Conservation (phyloP, 2,329 filamentous ascomycete genomes). For the Neoascochyta sp. region DNA sequence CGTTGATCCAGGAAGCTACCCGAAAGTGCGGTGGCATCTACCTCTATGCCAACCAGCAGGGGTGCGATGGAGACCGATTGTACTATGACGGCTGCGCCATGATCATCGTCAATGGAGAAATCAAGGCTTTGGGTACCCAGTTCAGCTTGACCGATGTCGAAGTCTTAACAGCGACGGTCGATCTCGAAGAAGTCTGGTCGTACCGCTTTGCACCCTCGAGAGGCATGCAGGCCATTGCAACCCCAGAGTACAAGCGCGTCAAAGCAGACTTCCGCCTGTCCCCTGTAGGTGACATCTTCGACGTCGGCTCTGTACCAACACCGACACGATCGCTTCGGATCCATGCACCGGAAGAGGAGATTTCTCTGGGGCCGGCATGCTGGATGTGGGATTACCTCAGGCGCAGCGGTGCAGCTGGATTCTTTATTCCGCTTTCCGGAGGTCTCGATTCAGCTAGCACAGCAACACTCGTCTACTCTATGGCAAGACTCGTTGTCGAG, state of each 20-base stretch:
- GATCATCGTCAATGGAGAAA: constrained; percentile 60
- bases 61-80: constrained; percentile 41
- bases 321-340: constrained; percentile 49
- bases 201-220: constrained; percentile 57
- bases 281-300: constrained; percentile 39
- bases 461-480: constrained; percentile 30
- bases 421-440: constrained; percentile 55
- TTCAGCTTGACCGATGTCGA: constrained; percentile 57
- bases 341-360: constrained; percentile 60
- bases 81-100: constrained; percentile 53
- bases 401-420: constrained; percentile 52
- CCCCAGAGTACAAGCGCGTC: constrained; percentile 47
- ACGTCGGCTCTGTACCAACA: constrained; percentile 47
- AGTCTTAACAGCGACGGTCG: constrained; percentile 54
- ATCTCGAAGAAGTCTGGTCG: constrained; percentile 65
- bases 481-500: constrained; percentile 56
- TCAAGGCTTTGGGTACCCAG: constrained; percentile 63
- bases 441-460: constrained; percentile 59
- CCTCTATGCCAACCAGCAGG: constrained; percentile 61
- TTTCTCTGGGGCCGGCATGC: constrained; percentile 60
- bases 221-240: constrained; percentile 54
- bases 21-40: constrained; percentile 59
- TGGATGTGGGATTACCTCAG: constrained; percentile 65
- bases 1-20: constrained; percentile 64
- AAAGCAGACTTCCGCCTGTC: constrained; percentile 47